Evolutionary conservation across 176 grass and related monocot species (phyloP).

Genomic region (Guadua angustifolia): DNA sequence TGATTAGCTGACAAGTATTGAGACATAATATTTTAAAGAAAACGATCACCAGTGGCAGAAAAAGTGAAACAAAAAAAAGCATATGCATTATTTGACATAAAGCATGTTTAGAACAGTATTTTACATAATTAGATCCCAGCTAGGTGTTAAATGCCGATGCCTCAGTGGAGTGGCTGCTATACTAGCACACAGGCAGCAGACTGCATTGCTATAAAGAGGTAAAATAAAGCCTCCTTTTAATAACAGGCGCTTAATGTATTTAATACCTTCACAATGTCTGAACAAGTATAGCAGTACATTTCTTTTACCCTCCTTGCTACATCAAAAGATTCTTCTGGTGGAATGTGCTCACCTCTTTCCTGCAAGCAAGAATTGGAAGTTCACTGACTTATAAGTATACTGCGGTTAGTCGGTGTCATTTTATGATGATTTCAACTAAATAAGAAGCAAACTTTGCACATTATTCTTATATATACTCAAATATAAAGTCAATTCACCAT

Average conservation of each 20-base stretch:
- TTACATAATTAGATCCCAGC: neutral
- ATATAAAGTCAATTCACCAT: neutral
- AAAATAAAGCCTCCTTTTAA: neutral
- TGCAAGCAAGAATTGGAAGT: conserved; percentile 45
- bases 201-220: neutral
- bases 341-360: conserved; percentile 98
- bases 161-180: neutral
- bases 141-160: neutral
- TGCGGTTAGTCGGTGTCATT: neutral
- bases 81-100: neutral
- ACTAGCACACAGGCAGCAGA: neutral
- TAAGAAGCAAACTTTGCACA: conserved; percentile 5
- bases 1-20: neutral
- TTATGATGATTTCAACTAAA: conserved; percentile 17
- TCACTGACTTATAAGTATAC: neutral
- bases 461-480: neutral
- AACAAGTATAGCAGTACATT: conserved; percentile 93
- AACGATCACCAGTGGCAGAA: neutral
- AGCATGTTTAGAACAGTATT: neutral
- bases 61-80: neutral
- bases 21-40: conserved; percentile 21
- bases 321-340: conserved; percentile 93
- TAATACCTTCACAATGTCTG: conserved; percentile 98
- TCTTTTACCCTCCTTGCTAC: conserved; percentile 91
- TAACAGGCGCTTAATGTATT: neutral